Base-by-base conservation (phyloP, 2,329 filamentous ascomycete species). In the Dactylellina drechsleri region DNA sequence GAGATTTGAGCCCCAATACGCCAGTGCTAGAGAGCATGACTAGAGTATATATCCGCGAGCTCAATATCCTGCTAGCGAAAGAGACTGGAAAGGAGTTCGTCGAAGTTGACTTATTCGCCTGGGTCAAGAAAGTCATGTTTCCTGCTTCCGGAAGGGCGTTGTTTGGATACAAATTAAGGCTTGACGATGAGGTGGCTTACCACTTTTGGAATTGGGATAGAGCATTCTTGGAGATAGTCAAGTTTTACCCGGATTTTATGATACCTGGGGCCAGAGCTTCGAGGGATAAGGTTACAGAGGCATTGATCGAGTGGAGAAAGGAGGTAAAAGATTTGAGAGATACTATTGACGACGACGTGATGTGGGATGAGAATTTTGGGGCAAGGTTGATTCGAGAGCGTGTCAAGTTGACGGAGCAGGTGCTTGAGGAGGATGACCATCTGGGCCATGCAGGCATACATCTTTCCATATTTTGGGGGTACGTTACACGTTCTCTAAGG, bases 301-400 rank as follows among this genome's bases (percentile, higher is more conserved):
- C 66, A 13, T 26, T 74, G 13, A 45, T 53, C 6, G 45, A 64
- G 53, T 74, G 70, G 70, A 31, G 58, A 7, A 47, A 40, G 43
- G 62, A 74, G 15, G 70, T 74, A 4, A 62, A 67, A 20, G 62
- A 67, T 12, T 1, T 47, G 15, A 50, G 57, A n/a, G 45, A 67
- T 4, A 20, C 26, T n/a, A 62, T 74, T 26, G 52, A 65, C 36
- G 70, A 74, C 13, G 62, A 66, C 7, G 70, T 74, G 18, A 0
- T 49, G 6, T 74, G 70, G 70, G 70, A 74, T n/a, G 70, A 74
- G 59, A 74, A 64, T 12, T 59, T 67, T 28, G 70, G 70, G 6
- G 7, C 62, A 1, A 52, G 64, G 16, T 40, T 74, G 56, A 54
- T 74, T 13, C 20, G 62, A 13, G 53, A 67, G 4, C 61, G 70